Conservation (phyloP, 2,329 filamentous ascomycete species). For the Penicillium sp. region DNA sequence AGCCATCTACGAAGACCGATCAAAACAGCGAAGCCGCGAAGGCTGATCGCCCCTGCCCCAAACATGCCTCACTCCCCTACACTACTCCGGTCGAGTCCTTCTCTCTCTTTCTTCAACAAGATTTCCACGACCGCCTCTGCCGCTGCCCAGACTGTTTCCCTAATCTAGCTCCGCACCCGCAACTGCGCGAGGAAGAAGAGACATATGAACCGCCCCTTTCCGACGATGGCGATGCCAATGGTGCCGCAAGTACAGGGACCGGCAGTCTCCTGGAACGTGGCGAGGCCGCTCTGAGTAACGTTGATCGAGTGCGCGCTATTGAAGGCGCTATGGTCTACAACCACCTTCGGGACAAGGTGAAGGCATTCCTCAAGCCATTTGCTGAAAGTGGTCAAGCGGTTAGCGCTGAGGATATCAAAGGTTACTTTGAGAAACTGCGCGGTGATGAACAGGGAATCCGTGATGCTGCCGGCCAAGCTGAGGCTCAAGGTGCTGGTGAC, state of each 20-base stretch:
- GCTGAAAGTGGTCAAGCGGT: slow-evolving; percentile 86
- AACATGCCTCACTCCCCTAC: slow-evolving; percentile 58
- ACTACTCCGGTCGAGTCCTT: slow-evolving; percentile 57
- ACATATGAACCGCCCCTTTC: slow-evolving; percentile 90
- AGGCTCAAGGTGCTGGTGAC: slow-evolving; percentile 32
- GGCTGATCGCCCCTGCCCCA: slow-evolving; percentile 46
- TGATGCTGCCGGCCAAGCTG: slow-evolving; percentile 57
- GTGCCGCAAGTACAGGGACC: slow-evolving; percentile 58
- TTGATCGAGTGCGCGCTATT: slow-evolving; percentile 89
- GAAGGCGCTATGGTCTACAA: slow-evolving; percentile 99
- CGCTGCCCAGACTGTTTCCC: slow-evolving; percentile 78
- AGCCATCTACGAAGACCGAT: not conserved
- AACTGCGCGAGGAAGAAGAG: slow-evolving; percentile 91
- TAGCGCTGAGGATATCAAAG: slow-evolving; percentile 92
- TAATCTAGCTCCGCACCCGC: slow-evolving; percentile 65
- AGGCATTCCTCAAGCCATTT: slow-evolving; percentile 88
- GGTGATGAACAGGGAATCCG: slow-evolving; percentile 76
- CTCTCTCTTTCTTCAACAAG: slow-evolving; percentile 75
- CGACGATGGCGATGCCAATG: slow-evolving; percentile 54
- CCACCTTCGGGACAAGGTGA: slow-evolving; percentile 91
- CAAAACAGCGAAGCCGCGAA: too few relatives aligned
- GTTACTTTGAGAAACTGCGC: slow-evolving; percentile 89
- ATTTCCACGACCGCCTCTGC: slow-evolving; percentile 80
- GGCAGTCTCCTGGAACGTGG: slow-evolving; percentile 85
- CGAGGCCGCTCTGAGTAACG: slow-evolving; percentile 84